Conservation (phyloP, 495 filamentous ascomycete genomes). For the Pyronema domesticum region DNA sequence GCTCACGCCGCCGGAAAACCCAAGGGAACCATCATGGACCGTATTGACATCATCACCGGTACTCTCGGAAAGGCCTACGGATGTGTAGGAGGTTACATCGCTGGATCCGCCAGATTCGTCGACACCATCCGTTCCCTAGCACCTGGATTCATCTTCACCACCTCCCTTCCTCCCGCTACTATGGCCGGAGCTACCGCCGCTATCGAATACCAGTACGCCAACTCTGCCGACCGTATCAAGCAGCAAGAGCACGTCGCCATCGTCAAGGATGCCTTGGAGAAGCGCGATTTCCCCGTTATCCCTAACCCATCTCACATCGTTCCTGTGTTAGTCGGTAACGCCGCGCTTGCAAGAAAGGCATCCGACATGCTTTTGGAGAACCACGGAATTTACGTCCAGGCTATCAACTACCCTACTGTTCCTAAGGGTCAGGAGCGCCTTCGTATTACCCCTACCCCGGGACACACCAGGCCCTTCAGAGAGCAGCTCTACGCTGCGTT, state of each 20-base stretch:
- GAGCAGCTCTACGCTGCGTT: constrained; percentile 73
- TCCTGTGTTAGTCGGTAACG: constrained; percentile 82
- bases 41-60: constrained; percentile 91
- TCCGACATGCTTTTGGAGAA: constrained; percentile 75
- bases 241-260: constrained; percentile 92
- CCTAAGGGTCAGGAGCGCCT: constrained; percentile 90
- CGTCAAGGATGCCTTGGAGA: constrained; percentile 62
- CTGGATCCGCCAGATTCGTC: constrained; percentile 70
- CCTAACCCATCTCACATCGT: constrained; percentile 95
- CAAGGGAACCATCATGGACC: constrained; percentile 78
- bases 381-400: constrained; percentile 89
- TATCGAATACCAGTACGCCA: constrained; percentile 75
- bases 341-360: constrained; percentile 78
- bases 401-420: constrained; percentile 97
- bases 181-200: constrained; percentile 89
- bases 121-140: constrained; percentile 93
- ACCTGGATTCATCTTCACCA: constrained; percentile 97
- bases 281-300: constrained; percentile 79
- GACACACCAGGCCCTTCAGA: constrained; percentile 64
- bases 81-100: constrained; percentile 94
- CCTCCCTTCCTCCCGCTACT: constrained; percentile 85
- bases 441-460: constrained; percentile 87
- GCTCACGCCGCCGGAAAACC: constrained; percentile 48
- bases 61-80: constrained; percentile 96
- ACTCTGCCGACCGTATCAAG: constrained; percentile 65